Evolutionary conservation across 2,329 filamentous ascomycete genomes (phyloP), one percentile per base, ranked within the genome.

Genomic region (Fusarium setosum): DNA sequence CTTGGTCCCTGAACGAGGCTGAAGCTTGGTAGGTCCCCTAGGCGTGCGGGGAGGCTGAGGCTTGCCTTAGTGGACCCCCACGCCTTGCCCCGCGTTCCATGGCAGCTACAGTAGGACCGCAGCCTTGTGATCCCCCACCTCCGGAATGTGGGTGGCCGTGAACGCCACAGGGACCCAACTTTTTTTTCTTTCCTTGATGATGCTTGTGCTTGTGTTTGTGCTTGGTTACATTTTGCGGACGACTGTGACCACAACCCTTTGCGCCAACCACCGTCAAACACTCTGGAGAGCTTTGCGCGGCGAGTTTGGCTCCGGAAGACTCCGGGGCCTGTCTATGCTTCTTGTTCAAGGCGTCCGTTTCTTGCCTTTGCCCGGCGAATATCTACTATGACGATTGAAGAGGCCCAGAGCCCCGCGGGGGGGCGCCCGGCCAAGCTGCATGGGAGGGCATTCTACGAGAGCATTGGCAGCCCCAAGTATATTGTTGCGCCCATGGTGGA

Each of bases 401-500:
- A 71, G 40, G 51, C 56, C 12, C 54, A 71, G 35, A 65, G 42
- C 62, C 51, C 61, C 45, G 61, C 64, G 10, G 59, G 65, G 29
- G 67, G 71, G 17, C 61, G 67, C 24, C 63, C 69, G 6, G 63
- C 73, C 54, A 97, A 95, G 77, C 82, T 97, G 20, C 88, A 92
- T 71, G 96, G 96, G 1, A 85, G 96, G 58, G 92, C 92, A 12
- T 98, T 99, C 76, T 99, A 98, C 75, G 90, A 97, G 81, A 97
- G 92, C 75, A 91, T 99, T 63, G 96, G 96, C 20, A 94, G 91
- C 61, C 96, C 96, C 3, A 97, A 93, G 79, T 90, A 92, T 68
- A 88, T 99, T 26, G 86, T 99, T 55, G 96, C 96, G 31, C 96
- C 96, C 32, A 99, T 99, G 96, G 96, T 99, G 20, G 95, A 99